These are phyloP conservation scores for Daldinia decipiens DNA, from an alignment of 495 filamentous ascomycete genomes.

Conservation along the genomic window DNA sequence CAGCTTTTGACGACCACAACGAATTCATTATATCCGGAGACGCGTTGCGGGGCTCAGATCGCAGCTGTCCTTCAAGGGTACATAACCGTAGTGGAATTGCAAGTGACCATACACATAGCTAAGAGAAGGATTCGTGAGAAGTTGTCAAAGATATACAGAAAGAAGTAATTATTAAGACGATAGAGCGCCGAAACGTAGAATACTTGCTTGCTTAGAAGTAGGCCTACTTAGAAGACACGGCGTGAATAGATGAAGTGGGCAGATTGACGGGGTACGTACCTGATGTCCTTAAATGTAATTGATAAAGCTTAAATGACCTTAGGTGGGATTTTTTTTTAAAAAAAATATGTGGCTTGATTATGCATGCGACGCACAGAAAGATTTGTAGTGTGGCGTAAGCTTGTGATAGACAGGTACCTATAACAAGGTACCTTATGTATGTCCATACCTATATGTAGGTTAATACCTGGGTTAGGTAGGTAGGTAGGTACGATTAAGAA, in stretches of 20 bases:
- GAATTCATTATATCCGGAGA: conserved; percentile 53
- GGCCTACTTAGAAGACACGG: conserved; percentile 2
- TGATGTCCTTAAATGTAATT: neutral
- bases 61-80: conserved; percentile 28
- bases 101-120: conserved; percentile 8
- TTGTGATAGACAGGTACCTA: neutral
- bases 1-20: conserved; percentile 53
- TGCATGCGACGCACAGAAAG: neutral
- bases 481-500: neutral
- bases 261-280: conserved; percentile 11
- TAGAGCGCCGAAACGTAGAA: conserved; percentile 8
- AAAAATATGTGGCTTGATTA: neutral
- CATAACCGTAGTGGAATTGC: conserved; percentile 17
- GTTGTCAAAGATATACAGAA: conserved; percentile 5
- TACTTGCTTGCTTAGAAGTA: conserved; percentile 11
- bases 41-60: conserved; percentile 39
- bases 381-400: conserved; percentile 38
- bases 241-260: conserved; percentile 24
- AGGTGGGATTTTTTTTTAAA: conserved; percentile 2
- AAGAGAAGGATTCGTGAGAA: neutral
- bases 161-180: conserved; percentile 4
- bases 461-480: no score
- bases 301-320: conserved; percentile 1
- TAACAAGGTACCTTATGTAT: no score
- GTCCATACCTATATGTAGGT: no score